These are phyloP conservation scores for Clarireedia homoeocarpa DNA, from an alignment of 2,329 filamentous ascomycete genomes.

Conservation along the genomic window DNA sequence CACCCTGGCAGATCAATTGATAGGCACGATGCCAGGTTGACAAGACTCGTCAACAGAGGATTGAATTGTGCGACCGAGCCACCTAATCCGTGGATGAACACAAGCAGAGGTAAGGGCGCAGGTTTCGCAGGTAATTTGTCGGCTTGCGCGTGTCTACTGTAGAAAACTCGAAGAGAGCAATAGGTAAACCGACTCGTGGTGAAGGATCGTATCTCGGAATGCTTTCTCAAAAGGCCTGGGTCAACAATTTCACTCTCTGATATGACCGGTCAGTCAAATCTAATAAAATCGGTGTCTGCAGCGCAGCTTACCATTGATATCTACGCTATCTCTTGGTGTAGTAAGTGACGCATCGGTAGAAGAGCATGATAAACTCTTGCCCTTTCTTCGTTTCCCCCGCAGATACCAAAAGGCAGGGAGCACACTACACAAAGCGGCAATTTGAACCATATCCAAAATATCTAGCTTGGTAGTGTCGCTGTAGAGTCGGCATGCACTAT, in stretches of 20 bases:
- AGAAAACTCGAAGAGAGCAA: conserved; percentile 72
- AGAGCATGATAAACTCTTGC: conserved; percentile 13
- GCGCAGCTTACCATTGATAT: conserved; percentile 18
- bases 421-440: conserved; percentile 16
- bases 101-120: conserved; percentile 69
- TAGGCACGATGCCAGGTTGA: conserved; percentile 75
- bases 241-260: conserved; percentile 39
- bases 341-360: conserved; percentile 11
- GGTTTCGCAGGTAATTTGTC: conserved; percentile 69
- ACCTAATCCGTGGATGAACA: conserved; percentile 91
- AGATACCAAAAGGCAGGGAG: conserved; percentile 22
- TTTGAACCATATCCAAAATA: conserved; percentile 20
- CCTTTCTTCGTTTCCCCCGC: conserved; percentile 12
- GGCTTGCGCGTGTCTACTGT: conserved; percentile 72
- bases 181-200: conserved; percentile 64
- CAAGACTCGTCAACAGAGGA: conserved; percentile 69
- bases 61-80: conserved; percentile 86
- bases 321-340: conserved; percentile 9
- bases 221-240: conserved; percentile 70
- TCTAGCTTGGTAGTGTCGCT: conserved; percentile 13
- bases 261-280: conserved; percentile 6
- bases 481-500: conserved; percentile 15
- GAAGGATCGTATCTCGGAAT: conserved; percentile 65
- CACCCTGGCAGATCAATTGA: conserved; percentile 89
- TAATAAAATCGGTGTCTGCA: not conserved